Percentiles rank a stretch among this genome's conserved stretches.
Evolutionary conservation across 2,329 filamentous ascomycete species (phyloP).

Genomic region (Beauveria scarabaeidicola): DNA sequence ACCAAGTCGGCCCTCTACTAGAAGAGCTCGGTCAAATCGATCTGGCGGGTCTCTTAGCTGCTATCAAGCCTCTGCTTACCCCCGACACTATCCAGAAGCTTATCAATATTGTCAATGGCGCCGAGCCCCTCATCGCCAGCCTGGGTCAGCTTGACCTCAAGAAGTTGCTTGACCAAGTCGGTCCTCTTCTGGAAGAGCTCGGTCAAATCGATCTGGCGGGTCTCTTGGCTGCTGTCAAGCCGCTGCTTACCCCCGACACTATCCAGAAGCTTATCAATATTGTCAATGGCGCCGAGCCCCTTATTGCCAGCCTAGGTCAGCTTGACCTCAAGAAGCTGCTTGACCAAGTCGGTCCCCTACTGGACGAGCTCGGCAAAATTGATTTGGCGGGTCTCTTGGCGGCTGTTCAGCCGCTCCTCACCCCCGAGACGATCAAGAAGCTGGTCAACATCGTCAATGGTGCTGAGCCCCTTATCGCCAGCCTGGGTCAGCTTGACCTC

Average conservation of each 20-base stretch:
- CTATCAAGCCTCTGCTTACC: conserved; percentile 23
- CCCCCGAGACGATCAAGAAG: conserved; percentile 20
- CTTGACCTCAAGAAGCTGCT: conserved; percentile 12
- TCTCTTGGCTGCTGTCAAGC: conserved; percentile 14
- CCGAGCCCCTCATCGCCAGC: too few species aligned
- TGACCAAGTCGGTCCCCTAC: conserved; percentile 16
- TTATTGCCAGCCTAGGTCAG: conserved; percentile 6
- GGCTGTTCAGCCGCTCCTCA: conserved; percentile 26
- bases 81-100: conserved; percentile 23
- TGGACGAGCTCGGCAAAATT: conserved; percentile 19
- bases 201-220: not conserved
- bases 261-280: conserved; percentile 16
- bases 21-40: conserved; percentile 22
- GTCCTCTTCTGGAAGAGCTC: too few species aligned
- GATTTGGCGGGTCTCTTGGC: conserved; percentile 22
- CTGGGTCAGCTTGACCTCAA: too few species aligned
- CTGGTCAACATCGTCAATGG: conserved; percentile 14
- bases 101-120: conserved; percentile 20
- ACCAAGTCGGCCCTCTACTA: conserved; percentile 17
- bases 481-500: conserved; percentile 16
- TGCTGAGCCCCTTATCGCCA: conserved; percentile 14
- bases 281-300: not conserved
- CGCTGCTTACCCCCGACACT: conserved; percentile 4
- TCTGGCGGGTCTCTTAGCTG: conserved; percentile 19
- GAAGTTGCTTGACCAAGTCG: too few species aligned